Evolutionary conservation across 495 filamentous ascomycete genomes (phyloP).

Genomic region (Podospora bellae-mahoneyi): DNA sequence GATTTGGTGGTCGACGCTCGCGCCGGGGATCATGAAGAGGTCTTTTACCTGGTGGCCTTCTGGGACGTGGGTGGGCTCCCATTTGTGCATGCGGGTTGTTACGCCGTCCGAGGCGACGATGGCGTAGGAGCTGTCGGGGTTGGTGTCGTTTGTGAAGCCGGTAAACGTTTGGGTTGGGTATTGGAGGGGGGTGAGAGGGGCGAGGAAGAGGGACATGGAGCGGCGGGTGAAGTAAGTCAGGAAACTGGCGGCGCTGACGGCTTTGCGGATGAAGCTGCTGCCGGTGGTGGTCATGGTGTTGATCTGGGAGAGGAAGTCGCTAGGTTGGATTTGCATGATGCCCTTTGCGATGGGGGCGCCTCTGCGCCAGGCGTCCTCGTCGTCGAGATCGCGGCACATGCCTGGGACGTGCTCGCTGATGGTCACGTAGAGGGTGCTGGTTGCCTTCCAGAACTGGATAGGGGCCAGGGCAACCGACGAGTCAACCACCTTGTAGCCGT

Average conservation of each 20-base stretch:
- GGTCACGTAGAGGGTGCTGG: slow-evolving; percentile 60
- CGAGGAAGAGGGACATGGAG: slow-evolving; percentile 53
- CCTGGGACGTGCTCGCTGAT: slow-evolving; percentile 38
- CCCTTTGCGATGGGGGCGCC: slow-evolving; percentile 53
- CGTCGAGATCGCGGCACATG: slow-evolving; percentile 33
- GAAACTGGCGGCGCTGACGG: slow-evolving; percentile 47
- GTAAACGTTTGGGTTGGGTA: slow-evolving; percentile 48
- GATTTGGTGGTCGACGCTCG: slow-evolving; percentile 61
- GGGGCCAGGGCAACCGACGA: slow-evolving; percentile 54
- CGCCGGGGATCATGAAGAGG: slow-evolving; percentile 60
- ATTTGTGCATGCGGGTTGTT: slow-evolving; percentile 50
- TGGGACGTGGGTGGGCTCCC: slow-evolving; percentile 46
- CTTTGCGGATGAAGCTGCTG: slow-evolving; percentile 41
- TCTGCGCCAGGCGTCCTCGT: slow-evolving; percentile 37
- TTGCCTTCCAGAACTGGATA: slow-evolving; percentile 56
- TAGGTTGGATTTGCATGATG: slow-evolving; percentile 54
- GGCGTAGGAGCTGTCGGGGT: slow-evolving; percentile 36
- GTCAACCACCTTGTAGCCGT: slow-evolving; percentile 62
- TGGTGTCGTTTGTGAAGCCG: slow-evolving; percentile 50
- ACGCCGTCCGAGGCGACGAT: slow-evolving; percentile 52
- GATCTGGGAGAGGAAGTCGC: slow-evolving; percentile 57
- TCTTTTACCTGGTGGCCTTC: slow-evolving; percentile 38
- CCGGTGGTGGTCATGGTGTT: slow-evolving; percentile 53
- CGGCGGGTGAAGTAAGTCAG: slow-evolving; percentile 56
- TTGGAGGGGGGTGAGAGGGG: slow-evolving; percentile 53